These are phyloP conservation scores for Pseudocohnilembus persalinus DNA, from an alignment of 169 alveolate genomes.

Conservation along the genomic window DNA sequence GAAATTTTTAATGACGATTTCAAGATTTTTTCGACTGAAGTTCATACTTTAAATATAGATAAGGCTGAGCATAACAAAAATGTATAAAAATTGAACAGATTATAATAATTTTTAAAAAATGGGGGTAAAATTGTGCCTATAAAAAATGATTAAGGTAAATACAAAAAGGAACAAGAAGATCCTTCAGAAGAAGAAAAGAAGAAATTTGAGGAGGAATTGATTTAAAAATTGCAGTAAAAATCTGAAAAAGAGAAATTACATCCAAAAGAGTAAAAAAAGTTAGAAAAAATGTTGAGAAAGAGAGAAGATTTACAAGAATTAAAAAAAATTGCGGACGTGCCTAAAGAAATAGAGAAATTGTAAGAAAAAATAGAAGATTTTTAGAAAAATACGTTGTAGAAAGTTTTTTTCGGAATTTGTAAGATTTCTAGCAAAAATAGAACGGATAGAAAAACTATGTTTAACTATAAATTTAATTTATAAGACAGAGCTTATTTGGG, in stretches of 20 bases:
- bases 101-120: too few species aligned
- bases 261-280: not conserved
- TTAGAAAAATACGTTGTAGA: constrained; percentile 1
- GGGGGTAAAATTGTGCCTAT: too few species aligned
- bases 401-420: constrained; percentile 47
- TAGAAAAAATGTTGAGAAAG: not conserved
- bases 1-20: not conserved
- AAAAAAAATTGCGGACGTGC: constrained; percentile 8
- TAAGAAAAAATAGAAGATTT: constrained; percentile 22
- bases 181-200: too few species aligned
- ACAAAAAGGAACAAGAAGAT: too few species aligned
- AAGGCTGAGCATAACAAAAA: too few species aligned
- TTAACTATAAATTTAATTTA: constrained; percentile 81
- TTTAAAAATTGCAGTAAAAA: too few species aligned
- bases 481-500: constrained; percentile 95
- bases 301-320: not conserved
- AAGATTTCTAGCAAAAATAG: constrained; percentile 32
- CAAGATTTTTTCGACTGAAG: not conserved
- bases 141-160: too few species aligned
- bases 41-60: too few species aligned
- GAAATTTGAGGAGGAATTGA: too few species aligned
- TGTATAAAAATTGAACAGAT: too few species aligned
- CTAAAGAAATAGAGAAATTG: constrained; percentile 8
- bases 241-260: not conserved
- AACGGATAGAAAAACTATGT: constrained; percentile 48